Percentiles rank a stretch among this genome's conserved stretches.
phyloP scores from a whole-genome alignment of 345 rosid genomes.

The Eucalyptus marginata region DNA sequence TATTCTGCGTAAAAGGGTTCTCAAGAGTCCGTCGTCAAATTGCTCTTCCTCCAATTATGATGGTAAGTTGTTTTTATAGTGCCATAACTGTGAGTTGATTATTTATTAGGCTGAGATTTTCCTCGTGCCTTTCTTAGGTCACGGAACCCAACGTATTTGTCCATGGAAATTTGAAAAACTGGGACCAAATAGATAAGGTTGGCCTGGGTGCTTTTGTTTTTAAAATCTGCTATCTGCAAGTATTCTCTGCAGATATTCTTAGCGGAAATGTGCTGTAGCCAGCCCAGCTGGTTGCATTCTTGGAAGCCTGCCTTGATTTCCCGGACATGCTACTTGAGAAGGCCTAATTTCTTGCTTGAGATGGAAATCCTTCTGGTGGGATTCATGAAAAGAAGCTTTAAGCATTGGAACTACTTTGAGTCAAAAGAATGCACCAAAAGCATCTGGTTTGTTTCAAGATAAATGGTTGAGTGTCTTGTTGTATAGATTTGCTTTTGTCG shows the following conservation, averaged over 20 bases:
- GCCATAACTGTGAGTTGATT: not conserved
- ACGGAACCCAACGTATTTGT: constrained; percentile 57
- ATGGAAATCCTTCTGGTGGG: not conserved
- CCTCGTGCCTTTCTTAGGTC: constrained; percentile 18
- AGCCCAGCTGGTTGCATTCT: not conserved
- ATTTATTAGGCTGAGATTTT: not conserved
- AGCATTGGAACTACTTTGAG: not conserved
- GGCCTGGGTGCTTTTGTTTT: constrained; percentile 49
- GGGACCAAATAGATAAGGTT: constrained; percentile 16
- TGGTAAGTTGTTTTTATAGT: constrained; percentile 29
- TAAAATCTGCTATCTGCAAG: too few relatives aligned
- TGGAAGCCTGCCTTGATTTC: not conserved
- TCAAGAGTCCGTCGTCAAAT: constrained; percentile 37
- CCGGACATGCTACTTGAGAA: not conserved
- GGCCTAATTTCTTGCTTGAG: not conserved
- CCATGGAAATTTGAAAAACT: constrained; percentile 32
- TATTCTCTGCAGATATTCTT: not conserved
- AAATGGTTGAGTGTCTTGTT: not conserved
- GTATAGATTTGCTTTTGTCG: not conserved
- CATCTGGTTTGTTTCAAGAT: not conserved
- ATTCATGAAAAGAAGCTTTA: not conserved
- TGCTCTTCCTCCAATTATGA: constrained; percentile 38
- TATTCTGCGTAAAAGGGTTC: constrained; percentile 53
- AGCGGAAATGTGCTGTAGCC: not conserved
- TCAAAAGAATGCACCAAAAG: not conserved